Conservation (phyloP, 345 rosid genomes). For the Mallotus nudiflorus region DNA sequence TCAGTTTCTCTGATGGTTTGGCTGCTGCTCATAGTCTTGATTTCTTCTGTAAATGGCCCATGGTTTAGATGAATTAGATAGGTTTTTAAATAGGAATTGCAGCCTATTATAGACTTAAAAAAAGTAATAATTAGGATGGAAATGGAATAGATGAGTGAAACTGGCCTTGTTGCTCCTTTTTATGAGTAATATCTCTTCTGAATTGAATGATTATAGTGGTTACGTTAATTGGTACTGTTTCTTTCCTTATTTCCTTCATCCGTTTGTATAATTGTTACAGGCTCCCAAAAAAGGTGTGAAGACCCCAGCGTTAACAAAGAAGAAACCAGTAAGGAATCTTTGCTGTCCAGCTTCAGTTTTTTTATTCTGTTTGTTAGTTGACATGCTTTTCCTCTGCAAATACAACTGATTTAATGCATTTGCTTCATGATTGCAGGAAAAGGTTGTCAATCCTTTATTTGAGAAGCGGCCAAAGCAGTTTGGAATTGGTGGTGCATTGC, state of each 20-base stretch:
- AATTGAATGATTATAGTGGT: not conserved
- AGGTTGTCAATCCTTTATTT: constrained; percentile 66
- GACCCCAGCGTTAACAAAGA: constrained; percentile 17
- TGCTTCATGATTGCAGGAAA: constrained; percentile 41
- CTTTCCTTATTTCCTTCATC: not conserved
- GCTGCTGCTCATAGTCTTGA: not conserved
- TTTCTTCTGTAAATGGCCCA: not conserved
- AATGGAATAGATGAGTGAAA: not conserved
- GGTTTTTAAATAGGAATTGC: not conserved
- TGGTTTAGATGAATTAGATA: not conserved
- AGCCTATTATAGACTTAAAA: not conserved
- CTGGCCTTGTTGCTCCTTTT: not conserved
- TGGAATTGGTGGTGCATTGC: constrained; percentile 85
- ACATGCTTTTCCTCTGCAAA: not conserved
- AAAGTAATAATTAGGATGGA: not conserved
- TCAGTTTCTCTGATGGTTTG: not conserved
- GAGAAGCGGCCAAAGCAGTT: constrained; percentile 87
- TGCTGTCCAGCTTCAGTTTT: not conserved
- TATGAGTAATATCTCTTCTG: not conserved
- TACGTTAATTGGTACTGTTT: not conserved
- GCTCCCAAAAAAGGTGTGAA: constrained; percentile 27
- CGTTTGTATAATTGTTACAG: not conserved
- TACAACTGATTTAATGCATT: not conserved
- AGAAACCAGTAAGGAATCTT: constrained; percentile 21
- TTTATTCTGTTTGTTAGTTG: not conserved